Conservation (phyloP, 2,329 filamentous ascomycete species). For the Fusarium sp. region DNA sequence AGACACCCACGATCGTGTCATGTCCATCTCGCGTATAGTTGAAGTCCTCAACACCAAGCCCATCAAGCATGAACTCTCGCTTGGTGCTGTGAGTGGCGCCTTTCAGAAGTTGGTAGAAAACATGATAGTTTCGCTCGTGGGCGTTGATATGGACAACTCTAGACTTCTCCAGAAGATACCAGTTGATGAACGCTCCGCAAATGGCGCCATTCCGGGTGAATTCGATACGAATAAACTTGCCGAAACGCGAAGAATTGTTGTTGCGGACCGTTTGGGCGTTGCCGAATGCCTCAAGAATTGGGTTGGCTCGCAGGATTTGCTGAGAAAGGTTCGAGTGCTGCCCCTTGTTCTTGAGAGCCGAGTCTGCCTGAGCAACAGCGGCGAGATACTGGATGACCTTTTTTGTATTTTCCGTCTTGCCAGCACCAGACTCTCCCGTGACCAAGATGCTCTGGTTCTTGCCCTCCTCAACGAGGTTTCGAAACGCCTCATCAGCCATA, state of each 20-base stretch:
- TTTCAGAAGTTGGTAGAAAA: slow-evolving; percentile 95
- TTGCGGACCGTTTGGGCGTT: slow-evolving; percentile 98
- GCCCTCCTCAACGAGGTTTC: slow-evolving; percentile 94
- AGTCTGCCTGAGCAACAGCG: slow-evolving; percentile 88
- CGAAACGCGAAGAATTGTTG: slow-evolving; percentile 98
- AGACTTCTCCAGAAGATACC: slow-evolving; percentile 99
- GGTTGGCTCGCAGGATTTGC: slow-evolving; percentile 95
- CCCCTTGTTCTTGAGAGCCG: slow-evolving; percentile 69
- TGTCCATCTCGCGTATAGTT: slow-evolving; percentile 92
- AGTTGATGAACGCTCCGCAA: slow-evolving; percentile 95
- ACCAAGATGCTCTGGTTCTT: slow-evolving; percentile 98
- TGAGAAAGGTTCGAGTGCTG: slow-evolving; percentile 89
- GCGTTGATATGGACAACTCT: slow-evolving; percentile 88
- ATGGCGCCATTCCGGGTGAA: slow-evolving; percentile 91
- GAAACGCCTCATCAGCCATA: slow-evolving; percentile 96
- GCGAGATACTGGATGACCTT: slow-evolving; percentile 99
- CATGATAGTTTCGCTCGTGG: slow-evolving; percentile 94
- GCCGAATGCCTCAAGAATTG: slow-evolving; percentile 96
- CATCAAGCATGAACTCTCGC: slow-evolving; percentile 79
- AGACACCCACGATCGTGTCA: slow-evolving; percentile 89
- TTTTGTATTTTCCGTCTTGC: slow-evolving; percentile 99
- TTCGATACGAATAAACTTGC: slow-evolving; percentile 98
- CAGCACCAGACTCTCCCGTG: slow-evolving; percentile 96
- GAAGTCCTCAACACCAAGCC: slow-evolving; percentile 85
- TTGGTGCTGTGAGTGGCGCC: slow-evolving; percentile 81